Evolutionary conservation across 345 rosid species (phyloP).

Genomic region (Populus pruinosa): DNA sequence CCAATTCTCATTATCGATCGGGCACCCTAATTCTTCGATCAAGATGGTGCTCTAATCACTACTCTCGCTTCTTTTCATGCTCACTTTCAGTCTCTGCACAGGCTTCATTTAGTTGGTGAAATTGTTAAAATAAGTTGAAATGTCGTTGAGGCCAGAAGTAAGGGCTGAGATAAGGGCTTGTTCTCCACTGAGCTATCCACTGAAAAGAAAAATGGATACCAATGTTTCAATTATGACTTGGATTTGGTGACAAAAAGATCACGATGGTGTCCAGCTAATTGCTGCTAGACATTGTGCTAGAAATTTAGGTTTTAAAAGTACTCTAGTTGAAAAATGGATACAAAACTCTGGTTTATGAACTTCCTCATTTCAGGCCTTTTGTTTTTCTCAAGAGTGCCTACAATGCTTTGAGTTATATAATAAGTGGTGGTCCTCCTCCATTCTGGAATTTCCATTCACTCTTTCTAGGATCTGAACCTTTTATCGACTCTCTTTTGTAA

Average conservation of each 20-base stretch:
- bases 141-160: neutral
- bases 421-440: neutral
- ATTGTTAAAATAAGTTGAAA: neutral
- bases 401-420: no score
- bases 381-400: neutral
- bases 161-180: neutral
- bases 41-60: neutral
- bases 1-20: neutral
- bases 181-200: neutral
- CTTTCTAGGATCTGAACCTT: no score
- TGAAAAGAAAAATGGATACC: neutral
- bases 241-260: neutral
- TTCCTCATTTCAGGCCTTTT: neutral
- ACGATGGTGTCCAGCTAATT: slow-evolving; percentile 17
- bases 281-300: neutral
- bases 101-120: neutral
- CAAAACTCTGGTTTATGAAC: neutral
- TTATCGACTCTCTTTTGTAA: neutral
- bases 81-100: neutral
- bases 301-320: neutral
- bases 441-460: no score
- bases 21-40: neutral
- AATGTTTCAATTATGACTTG: neutral
- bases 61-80: neutral
- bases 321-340: neutral